A percentile compares a stretch with the other conserved stretches of the same genome.
Conservation (phyloP, 148 eudicot genomes). For the Camellia lanceoleosa region DNA sequence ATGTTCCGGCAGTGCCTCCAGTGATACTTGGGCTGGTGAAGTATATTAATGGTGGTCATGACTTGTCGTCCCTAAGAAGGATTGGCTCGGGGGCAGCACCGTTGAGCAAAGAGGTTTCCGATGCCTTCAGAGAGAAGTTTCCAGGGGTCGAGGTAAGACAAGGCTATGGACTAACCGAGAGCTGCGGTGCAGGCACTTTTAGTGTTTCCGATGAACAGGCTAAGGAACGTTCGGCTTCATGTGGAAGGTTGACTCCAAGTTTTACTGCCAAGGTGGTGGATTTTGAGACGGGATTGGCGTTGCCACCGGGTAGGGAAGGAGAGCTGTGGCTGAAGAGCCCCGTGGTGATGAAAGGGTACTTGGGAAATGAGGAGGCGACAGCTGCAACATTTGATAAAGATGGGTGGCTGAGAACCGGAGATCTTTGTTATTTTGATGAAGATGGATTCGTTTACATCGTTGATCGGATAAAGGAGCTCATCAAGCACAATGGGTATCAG, state of each 20-base stretch:
- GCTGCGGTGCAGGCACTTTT: constrained; percentile 38
- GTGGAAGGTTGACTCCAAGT: constrained; percentile 38
- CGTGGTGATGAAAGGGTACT: constrained; percentile 45
- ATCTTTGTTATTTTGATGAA: constrained; percentile 48
- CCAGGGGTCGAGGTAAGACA: constrained; percentile 48
- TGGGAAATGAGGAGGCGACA: constrained; percentile 41
- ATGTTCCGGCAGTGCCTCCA: constrained; percentile 53
- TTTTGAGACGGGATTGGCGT: constrained; percentile 22
- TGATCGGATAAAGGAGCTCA: constrained; percentile 51
- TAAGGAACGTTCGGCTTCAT: constrained; percentile 30
- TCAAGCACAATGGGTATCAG: constrained; percentile 62
- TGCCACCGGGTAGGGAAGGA: constrained; percentile 40
- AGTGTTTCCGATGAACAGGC: constrained; percentile 28
- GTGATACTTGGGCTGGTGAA: constrained; percentile 43
- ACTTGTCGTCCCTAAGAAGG: constrained; percentile 41
- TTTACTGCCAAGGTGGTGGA: constrained; percentile 47
- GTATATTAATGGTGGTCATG: constrained; percentile 16
- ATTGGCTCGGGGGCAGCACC: constrained; percentile 54
- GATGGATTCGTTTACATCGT: constrained; percentile 44
- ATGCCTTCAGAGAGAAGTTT: constrained; percentile 39
- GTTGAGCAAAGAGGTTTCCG: constrained; percentile 40
- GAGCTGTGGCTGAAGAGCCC: constrained; percentile 50
- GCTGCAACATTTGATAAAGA: constrained; percentile 36
- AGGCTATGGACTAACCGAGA: constrained; percentile 54
- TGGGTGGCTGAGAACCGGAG: constrained; percentile 53